Evolutionary conservation across 2,329 filamentous ascomycete genomes (phyloP).

Genomic region (Trichoderma arundinaceum): DNA sequence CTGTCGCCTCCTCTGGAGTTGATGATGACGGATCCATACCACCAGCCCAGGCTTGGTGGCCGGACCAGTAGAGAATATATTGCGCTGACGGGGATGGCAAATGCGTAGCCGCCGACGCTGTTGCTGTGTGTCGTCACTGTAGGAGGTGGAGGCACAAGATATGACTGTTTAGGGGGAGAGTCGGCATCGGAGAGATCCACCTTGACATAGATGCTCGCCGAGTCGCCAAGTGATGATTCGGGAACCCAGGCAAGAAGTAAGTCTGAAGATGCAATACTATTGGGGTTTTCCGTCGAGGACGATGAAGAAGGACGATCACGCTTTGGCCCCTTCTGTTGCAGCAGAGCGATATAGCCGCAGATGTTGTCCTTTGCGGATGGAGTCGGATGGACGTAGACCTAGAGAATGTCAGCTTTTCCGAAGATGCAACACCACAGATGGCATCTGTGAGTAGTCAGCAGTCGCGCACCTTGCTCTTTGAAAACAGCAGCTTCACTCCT

Average conservation of each 20-base stretch:
- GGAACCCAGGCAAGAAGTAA: slow-evolving; percentile 93
- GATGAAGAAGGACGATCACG: slow-evolving; percentile 48
- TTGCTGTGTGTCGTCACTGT: slow-evolving; percentile 77
- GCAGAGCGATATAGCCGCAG: slow-evolving; percentile 85
- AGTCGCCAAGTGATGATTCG: slow-evolving; percentile 84
- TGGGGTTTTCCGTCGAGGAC: slow-evolving; percentile 42
- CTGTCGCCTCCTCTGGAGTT: slow-evolving; percentile 90
- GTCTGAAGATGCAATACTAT: slow-evolving; percentile 65
- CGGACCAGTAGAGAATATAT: slow-evolving; percentile 90
- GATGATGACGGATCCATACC: slow-evolving; percentile 95
- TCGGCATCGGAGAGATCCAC: slow-evolving; percentile 86
- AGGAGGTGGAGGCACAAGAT: slow-evolving; percentile 89
- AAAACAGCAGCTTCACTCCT: slow-evolving; percentile 91
- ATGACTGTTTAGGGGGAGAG: slow-evolving; percentile 81
- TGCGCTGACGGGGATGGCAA: slow-evolving; percentile 86
- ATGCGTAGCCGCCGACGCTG: slow-evolving; percentile 80
- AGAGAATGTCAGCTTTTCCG: slow-evolving; percentile 29
- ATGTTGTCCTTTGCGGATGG: slow-evolving; percentile 96
- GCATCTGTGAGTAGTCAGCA: not conserved
- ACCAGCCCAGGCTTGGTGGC: slow-evolving; percentile 94
- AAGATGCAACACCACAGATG: not conserved
- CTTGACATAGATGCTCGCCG: slow-evolving; percentile 89
- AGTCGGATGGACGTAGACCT: slow-evolving; percentile 96
- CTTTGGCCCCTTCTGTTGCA: slow-evolving; percentile 78
- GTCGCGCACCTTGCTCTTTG: slow-evolving; percentile 83